Evolutionary conservation across 768 basidiomycete genomes (phyloP).

Genomic region (Boletus vinaceobasis): DNA sequence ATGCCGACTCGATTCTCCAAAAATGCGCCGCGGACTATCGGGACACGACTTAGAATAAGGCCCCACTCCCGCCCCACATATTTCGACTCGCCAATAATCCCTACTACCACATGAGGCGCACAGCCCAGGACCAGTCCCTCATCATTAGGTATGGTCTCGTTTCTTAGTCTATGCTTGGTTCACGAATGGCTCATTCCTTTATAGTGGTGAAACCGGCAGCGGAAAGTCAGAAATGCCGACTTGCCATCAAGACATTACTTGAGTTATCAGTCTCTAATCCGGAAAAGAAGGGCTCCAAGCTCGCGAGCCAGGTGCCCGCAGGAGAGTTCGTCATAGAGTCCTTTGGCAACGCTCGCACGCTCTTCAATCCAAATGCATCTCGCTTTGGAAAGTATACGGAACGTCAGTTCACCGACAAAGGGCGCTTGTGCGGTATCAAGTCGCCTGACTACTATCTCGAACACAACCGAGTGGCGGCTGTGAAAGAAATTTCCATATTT

Average conservation of each 20-base stretch:
- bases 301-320: slow-evolving; percentile 72
- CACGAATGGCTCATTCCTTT: slow-evolving; percentile 6
- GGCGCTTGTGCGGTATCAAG: slow-evolving; percentile 84
- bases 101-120: slow-evolving; percentile 95
- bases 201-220: slow-evolving; percentile 86
- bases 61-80: slow-evolving; percentile 75
- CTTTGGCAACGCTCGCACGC: too few species aligned
- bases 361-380: too few species aligned
- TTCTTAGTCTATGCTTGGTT: neutral
- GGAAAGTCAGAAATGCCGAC: slow-evolving; percentile 91
- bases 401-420: slow-evolving; percentile 92
- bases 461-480: slow-evolving; percentile 80
- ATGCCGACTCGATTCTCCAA: slow-evolving; percentile 79
- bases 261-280: slow-evolving; percentile 85
- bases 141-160: slow-evolving; percentile 67
- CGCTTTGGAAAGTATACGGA: slow-evolving; percentile 77
- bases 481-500: slow-evolving; percentile 96
- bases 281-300: slow-evolving; percentile 92
- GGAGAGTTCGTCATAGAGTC: too few species aligned
- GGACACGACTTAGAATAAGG: slow-evolving; percentile 62
- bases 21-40: slow-evolving; percentile 87
- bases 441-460: slow-evolving; percentile 97
- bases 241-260: slow-evolving; percentile 91
- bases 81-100: slow-evolving; percentile 89
- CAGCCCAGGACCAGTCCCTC: slow-evolving; percentile 88